Evolutionary conservation across 805 yeast species (phyloP).

Genomic region (Myxozyma mucilagina): DNA sequence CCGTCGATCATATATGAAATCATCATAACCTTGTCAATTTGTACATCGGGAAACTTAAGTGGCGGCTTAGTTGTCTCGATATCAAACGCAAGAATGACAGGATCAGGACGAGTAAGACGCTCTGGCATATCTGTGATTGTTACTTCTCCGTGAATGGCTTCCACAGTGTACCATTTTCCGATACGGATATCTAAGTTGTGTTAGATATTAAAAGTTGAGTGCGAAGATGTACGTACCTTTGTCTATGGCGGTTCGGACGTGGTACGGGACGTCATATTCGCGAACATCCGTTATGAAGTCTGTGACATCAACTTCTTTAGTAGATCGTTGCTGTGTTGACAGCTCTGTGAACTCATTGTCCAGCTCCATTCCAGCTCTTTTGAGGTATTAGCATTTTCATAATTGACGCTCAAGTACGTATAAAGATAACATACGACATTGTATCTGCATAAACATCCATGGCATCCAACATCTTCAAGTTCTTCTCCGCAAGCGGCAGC

Average conservation of each 20-base stretch:
- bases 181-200: constrained; percentile 59
- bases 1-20: constrained; percentile 99
- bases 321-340: constrained; percentile 23
- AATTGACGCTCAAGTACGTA: neutral
- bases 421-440: constrained; percentile 42
- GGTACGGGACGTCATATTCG: constrained; percentile 96
- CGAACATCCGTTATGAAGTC: constrained; percentile 70
- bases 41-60: constrained; percentile 89
- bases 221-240: constrained; percentile 38
- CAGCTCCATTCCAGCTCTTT: constrained; percentile 38
- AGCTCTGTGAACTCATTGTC: constrained; percentile 35
- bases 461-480: constrained; percentile 60
- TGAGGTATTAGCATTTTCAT: constrained; percentile 28
- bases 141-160: constrained; percentile 58
- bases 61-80: constrained; percentile 98
- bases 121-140: constrained; percentile 61
- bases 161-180: constrained; percentile 93
- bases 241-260: constrained; percentile 94
- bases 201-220: neutral
- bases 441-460: constrained; percentile 67
- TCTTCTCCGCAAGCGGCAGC: constrained; percentile 68
- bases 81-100: constrained; percentile 94
- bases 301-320: constrained; percentile 53
- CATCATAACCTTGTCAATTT: constrained; percentile 95
- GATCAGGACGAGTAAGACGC: constrained; percentile 93